These are phyloP conservation scores for Zostera marina DNA, from an alignment of 116 monocot genomes.

Conservation along the genomic window DNA sequence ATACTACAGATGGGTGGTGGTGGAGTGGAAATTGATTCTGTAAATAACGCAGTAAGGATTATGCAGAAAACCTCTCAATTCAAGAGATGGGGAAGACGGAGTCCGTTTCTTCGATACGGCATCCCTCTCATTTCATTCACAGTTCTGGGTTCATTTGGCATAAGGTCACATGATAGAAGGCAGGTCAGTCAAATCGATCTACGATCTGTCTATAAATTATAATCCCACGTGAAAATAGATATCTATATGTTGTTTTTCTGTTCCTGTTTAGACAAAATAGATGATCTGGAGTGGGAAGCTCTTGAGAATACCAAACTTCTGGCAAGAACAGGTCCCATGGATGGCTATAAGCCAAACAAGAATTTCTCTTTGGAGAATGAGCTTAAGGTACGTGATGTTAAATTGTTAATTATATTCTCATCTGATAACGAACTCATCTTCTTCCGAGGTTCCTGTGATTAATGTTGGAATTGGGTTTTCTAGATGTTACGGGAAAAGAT, in stretches of 20 bases:
- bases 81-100: constrained; percentile 74
- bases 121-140: constrained; percentile 76
- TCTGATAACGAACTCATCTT: not conserved
- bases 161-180: constrained; percentile 80
- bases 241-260: too few species aligned
- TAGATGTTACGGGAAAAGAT: constrained; percentile 66
- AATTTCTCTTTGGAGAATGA: constrained; percentile 72
- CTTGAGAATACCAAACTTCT: constrained; percentile 68
- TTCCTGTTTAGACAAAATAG: constrained; percentile 49
- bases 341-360: constrained; percentile 64
- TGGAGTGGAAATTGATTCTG: constrained; percentile 2
- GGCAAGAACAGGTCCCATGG: constrained; percentile 64
- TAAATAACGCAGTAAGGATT: constrained; percentile 19
- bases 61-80: constrained; percentile 37
- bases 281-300: constrained; percentile 83
- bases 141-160: constrained; percentile 71
- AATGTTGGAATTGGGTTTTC: not conserved
- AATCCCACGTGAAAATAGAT: too few species aligned
- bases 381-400: constrained; percentile 50
- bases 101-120: constrained; percentile 76
- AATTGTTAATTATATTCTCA: too few species aligned
- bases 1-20: constrained; percentile 5
- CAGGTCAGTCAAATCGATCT: constrained; percentile 15
- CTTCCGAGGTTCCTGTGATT: not conserved
- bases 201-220: too few species aligned